Conservation (phyloP, 2,329 filamentous ascomycete genomes). For the Teratosphaeria nubilosa region DNA sequence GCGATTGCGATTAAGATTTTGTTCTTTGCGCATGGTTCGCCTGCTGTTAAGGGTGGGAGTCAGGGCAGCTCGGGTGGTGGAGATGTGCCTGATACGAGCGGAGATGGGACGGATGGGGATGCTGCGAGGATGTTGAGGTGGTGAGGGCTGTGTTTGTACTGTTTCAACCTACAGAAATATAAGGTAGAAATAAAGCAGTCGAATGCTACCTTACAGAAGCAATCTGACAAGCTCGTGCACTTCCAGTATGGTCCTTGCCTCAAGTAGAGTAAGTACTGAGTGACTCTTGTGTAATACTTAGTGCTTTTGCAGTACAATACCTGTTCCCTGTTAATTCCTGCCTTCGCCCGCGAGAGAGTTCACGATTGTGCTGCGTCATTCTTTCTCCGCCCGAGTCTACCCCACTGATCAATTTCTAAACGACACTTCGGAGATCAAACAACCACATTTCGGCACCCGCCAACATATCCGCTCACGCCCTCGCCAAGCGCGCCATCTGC, state of each 20-base stretch:
- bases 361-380: neutral
- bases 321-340: neutral
- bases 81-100: constrained; percentile 2
- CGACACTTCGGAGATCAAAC: neutral
- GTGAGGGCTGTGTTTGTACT: neutral
- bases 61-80: neutral
- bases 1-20: constrained; percentile 90
- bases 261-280: no score
- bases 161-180: neutral
- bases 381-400: neutral
- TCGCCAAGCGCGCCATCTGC: neutral
- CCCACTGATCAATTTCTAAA: neutral
- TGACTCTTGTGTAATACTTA: no score
- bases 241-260: no score
- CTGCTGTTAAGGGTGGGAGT: constrained; percentile 20
- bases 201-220: no score
- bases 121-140: neutral
- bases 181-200: no score
- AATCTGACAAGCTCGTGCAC: no score
- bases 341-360: neutral
- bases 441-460: neutral
- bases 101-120: constrained; percentile 1
- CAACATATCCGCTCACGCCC: neutral
- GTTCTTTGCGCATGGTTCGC: constrained; percentile 63
- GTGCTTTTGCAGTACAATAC: neutral